Conservation (phyloP, 805 yeast genomes). For the Naumovozyma castellii region DNA sequence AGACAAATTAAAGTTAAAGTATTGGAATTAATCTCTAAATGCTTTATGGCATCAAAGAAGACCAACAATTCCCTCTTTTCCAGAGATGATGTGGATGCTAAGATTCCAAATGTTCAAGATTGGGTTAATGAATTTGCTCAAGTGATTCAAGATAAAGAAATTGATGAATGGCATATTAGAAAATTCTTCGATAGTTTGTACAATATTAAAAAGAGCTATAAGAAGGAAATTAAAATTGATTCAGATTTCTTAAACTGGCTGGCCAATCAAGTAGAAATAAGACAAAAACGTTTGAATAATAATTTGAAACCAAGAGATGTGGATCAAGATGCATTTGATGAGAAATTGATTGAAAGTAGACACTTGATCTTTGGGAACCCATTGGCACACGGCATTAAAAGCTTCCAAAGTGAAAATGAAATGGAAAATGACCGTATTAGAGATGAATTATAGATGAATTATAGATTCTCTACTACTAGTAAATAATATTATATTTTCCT, state of each 20-base stretch:
- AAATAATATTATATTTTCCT: too few species aligned
- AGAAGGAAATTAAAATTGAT: conserved; percentile 27
- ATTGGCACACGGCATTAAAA: conserved; percentile 51
- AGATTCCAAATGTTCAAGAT: conserved; percentile 9
- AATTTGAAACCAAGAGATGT: conserved; percentile 24
- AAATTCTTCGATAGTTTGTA: conserved; percentile 34
- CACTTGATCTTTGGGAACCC: conserved; percentile 74
- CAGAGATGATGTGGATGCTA: conserved; percentile 8
- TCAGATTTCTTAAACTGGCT: conserved; percentile 57
- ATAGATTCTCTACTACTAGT: neutral
- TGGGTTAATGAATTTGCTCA: conserved; percentile 24
- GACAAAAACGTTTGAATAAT: conserved; percentile 21
- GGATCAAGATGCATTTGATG: conserved; percentile 31
- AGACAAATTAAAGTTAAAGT: conserved; percentile 21
- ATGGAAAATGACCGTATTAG: neutral
- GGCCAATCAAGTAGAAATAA: conserved; percentile 34
- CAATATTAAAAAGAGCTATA: conserved; percentile 27
- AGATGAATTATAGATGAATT: conserved; percentile 5
- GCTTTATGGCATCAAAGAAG: conserved; percentile 3
- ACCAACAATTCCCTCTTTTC: conserved; percentile 5
- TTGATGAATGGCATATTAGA: conserved; percentile 36
- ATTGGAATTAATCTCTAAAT: conserved; percentile 22
- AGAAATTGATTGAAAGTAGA: conserved; percentile 38
- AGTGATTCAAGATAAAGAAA: conserved; percentile 18
- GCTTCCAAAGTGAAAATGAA: conserved; percentile 14